Evolutionary conservation across 805 yeast genomes (phyloP).

Genomic region (Suhomyces tanzawaensis): DNA sequence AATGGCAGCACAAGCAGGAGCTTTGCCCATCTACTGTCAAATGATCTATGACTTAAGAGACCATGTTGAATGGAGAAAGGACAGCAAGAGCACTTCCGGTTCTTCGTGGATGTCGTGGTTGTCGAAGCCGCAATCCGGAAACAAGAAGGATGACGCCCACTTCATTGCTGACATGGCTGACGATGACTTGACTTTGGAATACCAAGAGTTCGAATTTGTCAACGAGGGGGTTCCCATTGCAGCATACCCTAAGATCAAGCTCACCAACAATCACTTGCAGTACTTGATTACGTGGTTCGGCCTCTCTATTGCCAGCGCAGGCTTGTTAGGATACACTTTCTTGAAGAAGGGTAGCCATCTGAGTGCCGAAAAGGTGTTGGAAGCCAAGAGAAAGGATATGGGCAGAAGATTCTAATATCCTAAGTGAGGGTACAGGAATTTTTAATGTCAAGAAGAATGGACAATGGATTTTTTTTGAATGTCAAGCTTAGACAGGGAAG

Average conservation of each 20-base stretch:
- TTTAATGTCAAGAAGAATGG: no score
- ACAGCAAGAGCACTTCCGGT: constrained; percentile 4
- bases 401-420: constrained; percentile 14
- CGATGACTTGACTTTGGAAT: constrained; percentile 34
- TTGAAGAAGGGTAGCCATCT: constrained; percentile 28
- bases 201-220: constrained; percentile 53
- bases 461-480: no score
- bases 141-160: constrained; percentile 11
- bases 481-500: no score
- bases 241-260: constrained; percentile 71
- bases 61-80: constrained; percentile 49
- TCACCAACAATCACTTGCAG: constrained; percentile 87
- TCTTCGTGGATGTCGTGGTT: constrained; percentile 13
- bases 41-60: constrained; percentile 66
- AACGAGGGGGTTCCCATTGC: constrained; percentile 91
- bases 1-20: constrained; percentile 67
- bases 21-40: constrained; percentile 75
- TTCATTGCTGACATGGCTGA: constrained; percentile 20
- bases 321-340: constrained; percentile 49
- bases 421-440: neutral
- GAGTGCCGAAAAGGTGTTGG: constrained; percentile 40
- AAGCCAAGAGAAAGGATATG: constrained; percentile 40
- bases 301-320: constrained; percentile 67
- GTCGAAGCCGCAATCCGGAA: neutral
- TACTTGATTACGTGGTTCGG: constrained; percentile 96